A percentile compares a stretch with the other conserved stretches of the same genome.
Conservation (phyloP, 192 early-diverging fungal species). For the Backusella morwellensis region DNA sequence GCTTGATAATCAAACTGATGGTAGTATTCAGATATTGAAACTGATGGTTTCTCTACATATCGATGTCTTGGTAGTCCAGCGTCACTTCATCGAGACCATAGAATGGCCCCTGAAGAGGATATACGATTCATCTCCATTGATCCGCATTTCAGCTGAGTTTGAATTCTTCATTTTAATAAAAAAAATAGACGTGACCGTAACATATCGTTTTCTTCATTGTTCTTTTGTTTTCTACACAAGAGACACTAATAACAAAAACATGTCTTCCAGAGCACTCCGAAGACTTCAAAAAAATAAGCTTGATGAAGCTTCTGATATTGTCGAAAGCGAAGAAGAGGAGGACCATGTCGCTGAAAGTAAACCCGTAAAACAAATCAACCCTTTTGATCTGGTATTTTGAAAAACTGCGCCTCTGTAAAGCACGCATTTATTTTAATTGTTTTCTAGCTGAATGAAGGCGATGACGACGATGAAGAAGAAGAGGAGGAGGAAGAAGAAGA, state of each 20-base stretch:
- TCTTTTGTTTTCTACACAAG: not conserved
- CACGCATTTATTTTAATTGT: not conserved
- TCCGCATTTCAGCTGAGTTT: no score
- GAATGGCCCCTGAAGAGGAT: no score
- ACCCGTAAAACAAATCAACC: conserved; percentile 40
- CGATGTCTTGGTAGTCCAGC: no score
- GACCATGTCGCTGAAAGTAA: conserved; percentile 31
- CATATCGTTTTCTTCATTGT: not conserved
- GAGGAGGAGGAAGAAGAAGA: conserved; percentile 32
- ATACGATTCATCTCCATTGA: no score
- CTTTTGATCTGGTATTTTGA: conserved; percentile 59
- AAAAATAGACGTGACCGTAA: not conserved
- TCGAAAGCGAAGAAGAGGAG: conserved; percentile 39
- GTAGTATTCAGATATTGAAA: no score
- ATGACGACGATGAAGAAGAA: conserved; percentile 26
- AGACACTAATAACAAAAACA: not conserved
- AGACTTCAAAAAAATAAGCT: conserved; percentile 30
- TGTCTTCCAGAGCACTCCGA: conserved; percentile 35
- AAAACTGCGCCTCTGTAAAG: not conserved
- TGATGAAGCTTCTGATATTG: not conserved
- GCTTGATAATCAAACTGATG: no score
- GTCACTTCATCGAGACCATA: no score
- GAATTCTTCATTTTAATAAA: not conserved
- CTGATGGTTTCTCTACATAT: no score
- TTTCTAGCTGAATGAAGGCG: conserved; percentile 50